Conservation (phyloP, 345 rosid genomes). For the Melaleuca quinquenervia region DNA sequence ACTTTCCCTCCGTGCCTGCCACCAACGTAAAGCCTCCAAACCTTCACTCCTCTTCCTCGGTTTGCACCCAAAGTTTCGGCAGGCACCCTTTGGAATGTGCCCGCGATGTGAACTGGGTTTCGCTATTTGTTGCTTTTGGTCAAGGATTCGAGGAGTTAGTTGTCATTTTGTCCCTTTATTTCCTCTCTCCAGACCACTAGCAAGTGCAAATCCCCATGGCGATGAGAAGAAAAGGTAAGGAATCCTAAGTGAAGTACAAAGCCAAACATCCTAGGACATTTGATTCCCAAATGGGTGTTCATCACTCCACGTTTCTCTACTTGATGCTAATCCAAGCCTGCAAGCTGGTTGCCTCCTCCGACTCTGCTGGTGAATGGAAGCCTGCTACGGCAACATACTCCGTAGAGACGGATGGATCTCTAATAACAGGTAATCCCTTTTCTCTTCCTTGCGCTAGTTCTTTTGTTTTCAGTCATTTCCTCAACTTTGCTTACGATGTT, state of each 20-base stretch:
- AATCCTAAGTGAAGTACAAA: neutral
- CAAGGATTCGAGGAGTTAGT: neutral
- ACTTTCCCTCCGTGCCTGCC: slow-evolving; percentile 15
- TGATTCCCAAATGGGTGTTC: slow-evolving; percentile 25
- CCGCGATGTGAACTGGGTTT: neutral
- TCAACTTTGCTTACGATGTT: neutral
- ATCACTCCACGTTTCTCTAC: slow-evolving; percentile 18
- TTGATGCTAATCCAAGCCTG: slow-evolving; percentile 20
- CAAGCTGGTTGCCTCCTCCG: slow-evolving; percentile 10
- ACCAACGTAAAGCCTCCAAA: slow-evolving; percentile 2
- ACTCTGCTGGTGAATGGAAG: slow-evolving; percentile 49
- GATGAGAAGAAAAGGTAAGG: neutral
- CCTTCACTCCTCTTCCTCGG: slow-evolving; percentile 6
- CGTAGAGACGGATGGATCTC: slow-evolving; percentile 47
- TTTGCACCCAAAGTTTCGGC: neutral
- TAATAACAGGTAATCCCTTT: slow-evolving; percentile 41
- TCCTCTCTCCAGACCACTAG: neutral
- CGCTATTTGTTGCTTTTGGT: neutral
- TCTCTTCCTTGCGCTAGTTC: neutral
- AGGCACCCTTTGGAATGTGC: neutral
- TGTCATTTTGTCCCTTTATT: neutral
- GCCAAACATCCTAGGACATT: neutral
- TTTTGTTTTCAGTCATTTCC: neutral
- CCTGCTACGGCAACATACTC: slow-evolving; percentile 83
- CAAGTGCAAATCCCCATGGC: slow-evolving; percentile 6